Conservation (phyloP, 2,329 filamentous ascomycete genomes). For the Nectriaceae sp. region DNA sequence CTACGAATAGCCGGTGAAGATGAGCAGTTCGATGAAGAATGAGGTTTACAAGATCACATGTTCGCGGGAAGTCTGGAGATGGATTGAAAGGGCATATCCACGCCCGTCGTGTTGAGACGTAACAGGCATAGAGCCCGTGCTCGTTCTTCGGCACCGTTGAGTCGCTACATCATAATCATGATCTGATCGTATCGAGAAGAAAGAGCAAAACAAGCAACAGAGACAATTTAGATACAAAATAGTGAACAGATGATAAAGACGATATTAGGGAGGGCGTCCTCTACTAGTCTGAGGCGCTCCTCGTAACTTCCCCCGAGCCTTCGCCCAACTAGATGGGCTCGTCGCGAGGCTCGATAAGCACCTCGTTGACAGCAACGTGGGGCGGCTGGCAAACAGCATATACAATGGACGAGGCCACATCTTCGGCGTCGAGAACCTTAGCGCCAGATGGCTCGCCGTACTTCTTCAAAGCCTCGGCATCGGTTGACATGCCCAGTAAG, state of each 20-base stretch:
- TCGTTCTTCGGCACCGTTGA: conserved; percentile 19
- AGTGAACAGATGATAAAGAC: too few relatives aligned
- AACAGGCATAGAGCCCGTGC: conserved; percentile 11
- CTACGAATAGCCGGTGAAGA: too few relatives aligned
- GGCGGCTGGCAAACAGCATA: conserved; percentile 74
- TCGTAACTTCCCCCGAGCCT: too few relatives aligned
- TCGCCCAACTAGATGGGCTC: conserved; percentile 77
- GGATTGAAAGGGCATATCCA: too few relatives aligned
- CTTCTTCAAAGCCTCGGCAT: conserved; percentile 75
- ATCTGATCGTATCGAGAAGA: conserved; percentile 15
- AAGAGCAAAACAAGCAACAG: conserved; percentile 8
- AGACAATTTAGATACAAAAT: conserved; percentile 5
- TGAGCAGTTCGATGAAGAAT: too few relatives aligned
- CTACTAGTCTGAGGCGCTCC: too few relatives aligned
- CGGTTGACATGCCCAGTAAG: conserved; percentile 72
- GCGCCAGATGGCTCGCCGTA: conserved; percentile 76
- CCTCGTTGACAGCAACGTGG: conserved; percentile 78
- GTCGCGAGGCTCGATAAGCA: conserved; percentile 76
- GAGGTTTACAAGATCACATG: too few relatives aligned
- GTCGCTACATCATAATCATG: conserved; percentile 25
- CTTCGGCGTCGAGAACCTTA: conserved; percentile 71
- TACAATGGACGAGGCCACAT: conserved; percentile 72
- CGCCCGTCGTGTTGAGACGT: conserved; percentile 23
- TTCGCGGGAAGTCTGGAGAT: too few relatives aligned
- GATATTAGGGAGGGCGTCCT: too few relatives aligned